Evolutionary conservation across 352 stramenopile species (phyloP).

Genomic region (Pythium aquatile): DNA sequence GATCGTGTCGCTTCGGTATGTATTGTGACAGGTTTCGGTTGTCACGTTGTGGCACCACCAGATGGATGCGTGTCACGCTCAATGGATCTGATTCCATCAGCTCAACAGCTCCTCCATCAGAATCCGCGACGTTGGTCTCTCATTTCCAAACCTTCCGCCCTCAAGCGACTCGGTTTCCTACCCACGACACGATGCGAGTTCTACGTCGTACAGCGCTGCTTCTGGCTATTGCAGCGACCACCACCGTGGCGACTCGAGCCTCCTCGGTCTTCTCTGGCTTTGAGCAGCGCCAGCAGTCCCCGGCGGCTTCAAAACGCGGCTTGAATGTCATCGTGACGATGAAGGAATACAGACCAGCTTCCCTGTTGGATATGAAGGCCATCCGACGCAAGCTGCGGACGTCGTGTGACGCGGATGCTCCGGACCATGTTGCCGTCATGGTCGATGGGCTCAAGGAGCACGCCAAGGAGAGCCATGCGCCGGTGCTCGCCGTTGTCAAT

Average conservation of each 20-base stretch:
- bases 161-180: too few relatives aligned
- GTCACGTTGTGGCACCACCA: constrained; percentile 1
- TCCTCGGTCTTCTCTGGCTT: background rate
- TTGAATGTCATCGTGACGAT: constrained; percentile 40
- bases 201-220: background rate
- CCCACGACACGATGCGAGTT: background rate
- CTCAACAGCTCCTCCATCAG: background rate
- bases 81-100: constrained; percentile 10
- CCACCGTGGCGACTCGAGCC: background rate
- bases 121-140: background rate
- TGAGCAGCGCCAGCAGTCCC: constrained; percentile 5
- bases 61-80: background rate
- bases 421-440: constrained; percentile 30
- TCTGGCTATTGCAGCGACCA: background rate
- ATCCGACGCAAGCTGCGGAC: constrained; percentile 22
- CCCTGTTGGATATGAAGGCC: constrained; percentile 21
- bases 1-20: constrained; percentile 10
- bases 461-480: constrained; percentile 29
- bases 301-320: background rate
- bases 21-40: background rate
- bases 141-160: background rate
- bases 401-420: constrained; percentile 20
- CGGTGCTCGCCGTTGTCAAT: constrained; percentile 30
- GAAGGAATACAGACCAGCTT: constrained; percentile 26
- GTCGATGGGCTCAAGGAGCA: constrained; percentile 33